These are phyloP conservation scores for Aspergillus olivimuriae DNA, from an alignment of 495 filamentous ascomycete species.

Conservation along the genomic window DNA sequence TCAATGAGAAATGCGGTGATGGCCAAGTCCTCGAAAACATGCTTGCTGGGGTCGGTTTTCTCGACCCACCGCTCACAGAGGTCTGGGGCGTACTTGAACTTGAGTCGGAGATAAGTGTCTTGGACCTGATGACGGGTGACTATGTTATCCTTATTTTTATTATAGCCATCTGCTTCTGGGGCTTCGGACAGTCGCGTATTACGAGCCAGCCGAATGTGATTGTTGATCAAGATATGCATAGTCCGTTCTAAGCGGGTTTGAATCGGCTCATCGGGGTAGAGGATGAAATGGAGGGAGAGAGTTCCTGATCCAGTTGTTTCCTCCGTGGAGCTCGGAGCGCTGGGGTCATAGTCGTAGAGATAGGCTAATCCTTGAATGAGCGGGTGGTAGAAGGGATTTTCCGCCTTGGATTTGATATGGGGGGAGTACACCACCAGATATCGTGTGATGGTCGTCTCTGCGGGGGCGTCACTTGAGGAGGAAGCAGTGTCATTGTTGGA, in stretches of 20 bases:
- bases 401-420: constrained; percentile 52
- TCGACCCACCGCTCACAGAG: constrained; percentile 74
- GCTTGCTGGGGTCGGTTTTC: constrained; percentile 78
- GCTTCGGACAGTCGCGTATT: constrained; percentile 45
- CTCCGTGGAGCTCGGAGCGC: neutral
- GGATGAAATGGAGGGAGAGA: constrained; percentile 26
- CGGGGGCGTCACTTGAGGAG: constrained; percentile 8
- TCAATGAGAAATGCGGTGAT: constrained; percentile 93
- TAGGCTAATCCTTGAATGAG: constrained; percentile 65
- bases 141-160: constrained; percentile 60
- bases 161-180: constrained; percentile 36
- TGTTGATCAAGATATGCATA: constrained; percentile 60
- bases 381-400: constrained; percentile 85
- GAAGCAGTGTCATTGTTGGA: constrained; percentile 1
- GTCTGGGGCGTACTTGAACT: constrained; percentile 61
- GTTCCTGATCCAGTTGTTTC: constrained; percentile 12
- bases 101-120: constrained; percentile 75
- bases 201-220: constrained; percentile 70
- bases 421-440: constrained; percentile 74
- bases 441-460: constrained; percentile 5
- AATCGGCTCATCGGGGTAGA: constrained; percentile 22
- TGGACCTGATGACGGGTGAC: constrained; percentile 69
- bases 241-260: constrained; percentile 59
- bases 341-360: constrained; percentile 50
- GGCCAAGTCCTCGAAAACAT: constrained; percentile 90